Evolutionary conservation across 176 grass and related monocot genomes (phyloP).

Genomic region (Ampelocalamus luodianensis): DNA sequence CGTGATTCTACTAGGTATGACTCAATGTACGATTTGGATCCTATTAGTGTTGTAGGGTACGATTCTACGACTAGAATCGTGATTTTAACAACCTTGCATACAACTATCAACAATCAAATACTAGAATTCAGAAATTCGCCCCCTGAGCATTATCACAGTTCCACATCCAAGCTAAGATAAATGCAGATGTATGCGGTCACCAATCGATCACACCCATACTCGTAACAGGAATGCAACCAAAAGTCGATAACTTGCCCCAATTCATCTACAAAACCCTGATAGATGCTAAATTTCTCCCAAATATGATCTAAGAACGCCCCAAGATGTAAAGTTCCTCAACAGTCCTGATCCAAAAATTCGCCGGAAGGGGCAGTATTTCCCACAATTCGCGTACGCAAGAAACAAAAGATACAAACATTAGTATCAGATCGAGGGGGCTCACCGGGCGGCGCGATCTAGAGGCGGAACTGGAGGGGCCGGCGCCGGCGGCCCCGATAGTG

Average conservation of each 20-base stretch:
- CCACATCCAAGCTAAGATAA: neutral
- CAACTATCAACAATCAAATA: neutral
- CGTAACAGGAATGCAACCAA: neutral
- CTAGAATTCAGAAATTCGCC: neutral
- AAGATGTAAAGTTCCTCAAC: neutral
- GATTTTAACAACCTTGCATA: neutral
- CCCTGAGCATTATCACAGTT: neutral
- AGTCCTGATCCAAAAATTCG: neutral
- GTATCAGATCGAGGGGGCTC: constrained; percentile 15
- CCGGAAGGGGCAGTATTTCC: constrained; percentile 11
- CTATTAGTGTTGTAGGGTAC: too few species aligned
- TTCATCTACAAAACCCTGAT: neutral
- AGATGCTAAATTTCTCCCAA: neutral
- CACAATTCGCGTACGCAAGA: neutral
- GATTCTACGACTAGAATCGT: too few species aligned
- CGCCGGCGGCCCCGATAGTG: neutral
- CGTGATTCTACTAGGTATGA: too few species aligned
- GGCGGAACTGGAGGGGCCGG: neutral
- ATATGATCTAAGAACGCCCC: neutral
- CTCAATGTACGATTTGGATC: too few species aligned
- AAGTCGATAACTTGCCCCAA: neutral
- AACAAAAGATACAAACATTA: neutral
- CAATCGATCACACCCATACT: neutral
- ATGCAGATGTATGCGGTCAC: neutral
- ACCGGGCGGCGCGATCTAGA: constrained; percentile 36